Conservation (phyloP, 176 grass and related monocot genomes). For the Melocanna baccifera region DNA sequence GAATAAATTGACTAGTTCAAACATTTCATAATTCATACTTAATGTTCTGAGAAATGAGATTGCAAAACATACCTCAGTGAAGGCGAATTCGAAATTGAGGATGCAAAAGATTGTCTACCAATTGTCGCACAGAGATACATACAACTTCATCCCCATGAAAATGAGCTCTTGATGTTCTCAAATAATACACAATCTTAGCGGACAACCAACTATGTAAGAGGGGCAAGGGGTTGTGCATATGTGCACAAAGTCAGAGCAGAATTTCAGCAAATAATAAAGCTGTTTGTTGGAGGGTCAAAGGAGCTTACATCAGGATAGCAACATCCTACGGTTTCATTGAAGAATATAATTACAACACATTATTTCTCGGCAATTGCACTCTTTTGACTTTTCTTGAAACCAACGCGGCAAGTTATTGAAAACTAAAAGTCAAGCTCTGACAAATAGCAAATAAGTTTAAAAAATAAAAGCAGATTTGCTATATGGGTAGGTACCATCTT, state of each 20-base stretch:
- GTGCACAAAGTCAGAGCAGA: not conserved
- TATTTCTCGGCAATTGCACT: slow-evolving; percentile 5
- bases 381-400: slow-evolving; percentile 22
- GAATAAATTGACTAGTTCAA: slow-evolving; percentile 35
- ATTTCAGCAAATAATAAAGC: slow-evolving; percentile 3
- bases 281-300: slow-evolving; percentile 14
- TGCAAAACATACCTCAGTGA: slow-evolving; percentile 22
- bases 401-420: not conserved
- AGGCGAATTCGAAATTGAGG: not conserved
- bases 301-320: slow-evolving; percentile 38
- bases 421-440: not conserved
- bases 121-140: not conserved
- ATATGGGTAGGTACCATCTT: not conserved
- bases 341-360: not conserved
- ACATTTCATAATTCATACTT: not conserved
- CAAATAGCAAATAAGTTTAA: not conserved
- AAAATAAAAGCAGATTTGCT: not conserved
- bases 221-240: not conserved
- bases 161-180: slow-evolving; percentile 4
- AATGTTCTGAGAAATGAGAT: not conserved
- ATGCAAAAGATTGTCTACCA: slow-evolving; percentile 5
- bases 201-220: slow-evolving; percentile 9
- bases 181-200: slow-evolving; percentile 5
- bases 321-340: slow-evolving; percentile 16
- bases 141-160: not conserved